Conservation (phyloP, 495 filamentous ascomycete genomes). For the Cetradonia linearis region DNA sequence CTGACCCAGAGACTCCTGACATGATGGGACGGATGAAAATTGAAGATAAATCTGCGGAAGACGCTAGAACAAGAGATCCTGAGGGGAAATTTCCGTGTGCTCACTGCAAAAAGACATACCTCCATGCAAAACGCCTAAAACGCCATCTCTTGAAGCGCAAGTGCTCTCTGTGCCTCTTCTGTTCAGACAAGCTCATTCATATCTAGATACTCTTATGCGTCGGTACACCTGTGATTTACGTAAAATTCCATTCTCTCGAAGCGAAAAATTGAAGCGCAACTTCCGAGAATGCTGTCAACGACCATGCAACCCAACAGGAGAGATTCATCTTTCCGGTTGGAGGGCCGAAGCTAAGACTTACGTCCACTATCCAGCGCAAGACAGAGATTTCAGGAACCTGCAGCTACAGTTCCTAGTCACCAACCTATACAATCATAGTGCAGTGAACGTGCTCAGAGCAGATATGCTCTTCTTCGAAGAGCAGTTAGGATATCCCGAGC, state of each 20-base stretch:
- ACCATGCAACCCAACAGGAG: slow-evolving; percentile 85
- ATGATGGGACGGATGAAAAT: not conserved
- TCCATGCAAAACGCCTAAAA: slow-evolving; percentile 96
- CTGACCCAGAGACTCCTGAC: not conserved
- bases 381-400: not conserved
- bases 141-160: slow-evolving; percentile 89
- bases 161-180: slow-evolving; percentile 32
- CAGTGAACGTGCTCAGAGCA: not conserved
- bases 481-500: not conserved
- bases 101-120: slow-evolving; percentile 94
- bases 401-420: not conserved
- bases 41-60: too few species aligned
- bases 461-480: not conserved
- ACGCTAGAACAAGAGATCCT: slow-evolving; percentile 86
- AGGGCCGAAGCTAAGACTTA: not conserved
- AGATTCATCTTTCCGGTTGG: slow-evolving; percentile 70
- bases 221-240: slow-evolving; percentile 96
- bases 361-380: not conserved
- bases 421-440: not conserved
- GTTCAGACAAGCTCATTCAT: slow-evolving; percentile 19
- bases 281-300: slow-evolving; percentile 96
- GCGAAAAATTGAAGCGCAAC: slow-evolving; percentile 95
- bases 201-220: slow-evolving; percentile 81
- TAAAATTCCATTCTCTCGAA: slow-evolving; percentile 95
- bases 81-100: slow-evolving; percentile 96